A percentile compares a stretch with the other conserved stretches of the same genome.
Evolutionary conservation across 2,329 filamentous ascomycete species (phyloP).

Genomic region (Penicillium vulpinum): DNA sequence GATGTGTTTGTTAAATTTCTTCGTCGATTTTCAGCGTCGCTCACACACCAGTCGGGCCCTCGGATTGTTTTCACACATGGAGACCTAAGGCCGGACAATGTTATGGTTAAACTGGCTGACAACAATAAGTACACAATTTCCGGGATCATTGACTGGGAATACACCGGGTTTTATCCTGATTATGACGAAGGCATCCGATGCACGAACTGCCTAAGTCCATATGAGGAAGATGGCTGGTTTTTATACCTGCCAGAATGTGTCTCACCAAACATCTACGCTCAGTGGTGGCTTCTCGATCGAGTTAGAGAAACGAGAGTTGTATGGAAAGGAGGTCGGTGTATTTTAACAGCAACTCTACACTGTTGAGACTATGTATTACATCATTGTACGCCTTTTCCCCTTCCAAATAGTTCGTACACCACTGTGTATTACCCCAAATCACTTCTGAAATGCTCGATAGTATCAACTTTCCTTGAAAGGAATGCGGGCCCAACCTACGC

Average conservation of each 20-base stretch:
- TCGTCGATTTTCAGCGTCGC: conserved; percentile 8
- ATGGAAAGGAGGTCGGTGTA: neutral
- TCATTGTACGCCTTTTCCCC: no score
- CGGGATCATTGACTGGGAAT: conserved; percentile 33
- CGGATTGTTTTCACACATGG: conserved; percentile 28
- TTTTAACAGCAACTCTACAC: no score
- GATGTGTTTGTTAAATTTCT: conserved; percentile 20
- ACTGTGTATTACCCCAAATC: no score
- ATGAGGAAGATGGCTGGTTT: conserved; percentile 7
- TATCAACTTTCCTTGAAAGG: no score
- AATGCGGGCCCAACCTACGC: no score
- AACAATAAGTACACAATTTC: conserved; percentile 17
- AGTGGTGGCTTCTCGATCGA: conserved; percentile 11
- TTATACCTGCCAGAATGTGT: conserved; percentile 8
- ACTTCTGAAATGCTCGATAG: no score
- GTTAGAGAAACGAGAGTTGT: conserved; percentile 2
- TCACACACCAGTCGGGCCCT: neutral
- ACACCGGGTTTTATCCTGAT: conserved; percentile 34
- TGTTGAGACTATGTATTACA: no score
- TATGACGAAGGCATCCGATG: conserved; percentile 20
- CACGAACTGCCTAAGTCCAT: conserved; percentile 2
- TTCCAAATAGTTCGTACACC: no score
- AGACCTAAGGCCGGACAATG: conserved; percentile 29
- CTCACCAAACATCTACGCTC: conserved; percentile 3
- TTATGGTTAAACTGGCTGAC: conserved; percentile 19